Conservation (phyloP, 2,329 filamentous ascomycete genomes). For the Xylariaceae sp. region DNA sequence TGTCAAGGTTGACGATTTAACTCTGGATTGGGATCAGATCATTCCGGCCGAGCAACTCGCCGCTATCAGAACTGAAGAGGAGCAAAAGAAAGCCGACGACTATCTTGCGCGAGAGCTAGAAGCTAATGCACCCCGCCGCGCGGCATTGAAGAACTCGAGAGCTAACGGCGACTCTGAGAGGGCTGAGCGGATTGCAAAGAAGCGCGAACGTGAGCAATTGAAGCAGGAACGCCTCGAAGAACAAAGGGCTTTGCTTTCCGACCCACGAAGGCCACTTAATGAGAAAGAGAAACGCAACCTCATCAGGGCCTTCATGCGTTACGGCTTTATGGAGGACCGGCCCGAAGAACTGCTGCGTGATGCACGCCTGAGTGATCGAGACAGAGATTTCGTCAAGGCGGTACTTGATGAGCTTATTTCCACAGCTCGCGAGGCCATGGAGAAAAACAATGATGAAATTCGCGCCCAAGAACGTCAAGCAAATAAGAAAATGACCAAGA, state of each 20-base stretch:
- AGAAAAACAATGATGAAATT: slow-evolving; percentile 63
- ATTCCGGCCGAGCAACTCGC: slow-evolving; percentile 92
- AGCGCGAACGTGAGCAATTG: slow-evolving; percentile 57
- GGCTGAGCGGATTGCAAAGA: slow-evolving; percentile 59
- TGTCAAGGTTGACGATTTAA: slow-evolving; percentile 79
- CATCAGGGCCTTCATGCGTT: slow-evolving; percentile 84
- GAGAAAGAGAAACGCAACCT: slow-evolving; percentile 93
- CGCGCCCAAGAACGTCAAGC: slow-evolving; percentile 75
- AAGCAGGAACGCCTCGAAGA: slow-evolving; percentile 71
- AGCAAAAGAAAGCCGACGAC: slow-evolving; percentile 73
- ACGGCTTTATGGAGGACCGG: slow-evolving; percentile 83
- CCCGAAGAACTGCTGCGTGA: slow-evolving; percentile 82
- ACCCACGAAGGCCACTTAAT: slow-evolving; percentile 82
- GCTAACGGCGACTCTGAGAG: slow-evolving; percentile 52
- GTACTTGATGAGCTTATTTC: slow-evolving; percentile 70
- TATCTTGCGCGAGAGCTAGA: slow-evolving; percentile 79
- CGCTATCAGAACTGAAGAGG: slow-evolving; percentile 82
- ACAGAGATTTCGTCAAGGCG: slow-evolving; percentile 69
- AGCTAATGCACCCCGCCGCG: slow-evolving; percentile 77
- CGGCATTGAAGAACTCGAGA: slow-evolving; percentile 52
- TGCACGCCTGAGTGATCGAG: slow-evolving; percentile 75
- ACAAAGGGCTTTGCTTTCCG: slow-evolving; percentile 64
- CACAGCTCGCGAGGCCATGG: slow-evolving; percentile 52
- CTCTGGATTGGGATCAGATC: slow-evolving; percentile 94
- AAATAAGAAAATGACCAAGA: slow-evolving; percentile 84